A percentile compares a stretch with the other conserved stretches of the same genome.
Evolutionary conservation across 768 basidiomycete genomes (phyloP).

Genomic region (Leucocoprinus leucothites): DNA sequence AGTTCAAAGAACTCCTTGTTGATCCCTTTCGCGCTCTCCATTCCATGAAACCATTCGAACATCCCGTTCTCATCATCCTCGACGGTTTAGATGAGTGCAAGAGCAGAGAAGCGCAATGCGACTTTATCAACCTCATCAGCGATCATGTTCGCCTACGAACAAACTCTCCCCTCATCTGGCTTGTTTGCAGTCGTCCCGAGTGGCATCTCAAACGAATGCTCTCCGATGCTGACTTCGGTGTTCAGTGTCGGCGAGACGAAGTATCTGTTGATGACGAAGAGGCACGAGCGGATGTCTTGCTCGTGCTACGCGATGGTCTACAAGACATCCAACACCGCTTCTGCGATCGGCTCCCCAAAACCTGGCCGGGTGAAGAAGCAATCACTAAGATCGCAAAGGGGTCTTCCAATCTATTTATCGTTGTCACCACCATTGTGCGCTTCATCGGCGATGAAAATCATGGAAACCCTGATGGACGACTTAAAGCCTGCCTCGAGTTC

Average conservation of each 20-base stretch:
- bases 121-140: background rate
- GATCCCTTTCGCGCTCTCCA: background rate
- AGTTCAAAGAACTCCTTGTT: background rate
- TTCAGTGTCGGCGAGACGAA: background rate
- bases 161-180: background rate
- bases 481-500: background rate
- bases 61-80: background rate
- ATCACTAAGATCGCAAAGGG: background rate
- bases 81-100: conserved; percentile 7
- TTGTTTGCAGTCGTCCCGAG: background rate
- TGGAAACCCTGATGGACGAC: background rate
- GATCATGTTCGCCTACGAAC: background rate
- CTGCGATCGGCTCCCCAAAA: background rate
- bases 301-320: background rate
- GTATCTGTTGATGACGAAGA: background rate
- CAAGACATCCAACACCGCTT: background rate
- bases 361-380: too few relatives aligned
- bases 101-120: background rate
- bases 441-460: background rate
- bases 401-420: conserved; percentile 2
- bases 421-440: background rate
- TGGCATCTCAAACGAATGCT: background rate
- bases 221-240: background rate
- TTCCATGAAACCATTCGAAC: too few relatives aligned
- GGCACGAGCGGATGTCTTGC: background rate